Evolutionary conservation across 1,284 basidiomycete genomes (phyloP).

Genomic region (Apiotrichum brassicae): DNA sequence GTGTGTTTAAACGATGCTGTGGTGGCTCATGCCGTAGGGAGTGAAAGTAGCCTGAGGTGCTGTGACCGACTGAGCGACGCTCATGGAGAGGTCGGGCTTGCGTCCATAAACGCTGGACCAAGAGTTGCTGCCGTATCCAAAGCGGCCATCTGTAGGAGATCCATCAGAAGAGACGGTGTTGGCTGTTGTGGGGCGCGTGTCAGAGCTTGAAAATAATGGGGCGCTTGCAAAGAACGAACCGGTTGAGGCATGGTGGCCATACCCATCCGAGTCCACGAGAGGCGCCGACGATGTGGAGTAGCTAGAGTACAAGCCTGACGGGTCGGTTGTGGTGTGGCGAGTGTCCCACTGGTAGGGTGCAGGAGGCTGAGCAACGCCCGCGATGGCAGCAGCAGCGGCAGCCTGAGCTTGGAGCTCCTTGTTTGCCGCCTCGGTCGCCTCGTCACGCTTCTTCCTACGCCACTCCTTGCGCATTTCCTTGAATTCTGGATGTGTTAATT

Average conservation of each 20-base stretch:
- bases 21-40: slow-evolving; percentile 10
- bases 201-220: slow-evolving; percentile 9
- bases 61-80: background rate
- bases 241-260: slow-evolving; percentile 12
- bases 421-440: slow-evolving; percentile 21
- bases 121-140: slow-evolving; percentile 5
- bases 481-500: slow-evolving; percentile 61
- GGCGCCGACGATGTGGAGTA: background rate
- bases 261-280: slow-evolving; percentile 5
- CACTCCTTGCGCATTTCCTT: slow-evolving; percentile 94
- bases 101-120: slow-evolving; percentile 1
- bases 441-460: slow-evolving; percentile 84
- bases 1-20: background rate
- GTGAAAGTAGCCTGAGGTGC: background rate
- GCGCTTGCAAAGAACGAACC: slow-evolving; percentile 13
- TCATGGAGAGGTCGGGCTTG: background rate
- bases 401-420: slow-evolving; percentile 14
- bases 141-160: slow-evolving; percentile 14
- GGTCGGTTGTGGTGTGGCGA: background rate
- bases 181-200: slow-evolving; percentile 19
- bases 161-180: slow-evolving; percentile 15
- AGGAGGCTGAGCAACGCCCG: background rate
- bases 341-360: background rate
- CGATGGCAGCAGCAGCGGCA: background rate
- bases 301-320: slow-evolving; percentile 3